Evolutionary conservation across 768 basidiomycete species (phyloP), one percentile per base, ranked within the genome.

Genomic region (Tulasnella sp.): DNA sequence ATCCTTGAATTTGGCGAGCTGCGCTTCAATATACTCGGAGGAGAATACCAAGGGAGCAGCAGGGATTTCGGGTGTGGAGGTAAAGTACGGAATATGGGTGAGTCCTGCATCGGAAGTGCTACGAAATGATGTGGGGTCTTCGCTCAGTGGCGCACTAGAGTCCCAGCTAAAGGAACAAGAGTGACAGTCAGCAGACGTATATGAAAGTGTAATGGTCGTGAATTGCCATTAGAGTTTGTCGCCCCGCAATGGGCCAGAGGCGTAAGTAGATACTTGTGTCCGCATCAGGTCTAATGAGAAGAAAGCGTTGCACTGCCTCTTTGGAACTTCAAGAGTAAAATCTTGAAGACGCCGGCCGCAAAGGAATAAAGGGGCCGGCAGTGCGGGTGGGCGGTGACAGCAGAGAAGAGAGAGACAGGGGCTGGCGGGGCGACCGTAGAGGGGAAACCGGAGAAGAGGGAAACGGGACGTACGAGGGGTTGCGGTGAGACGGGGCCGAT

Each of bases 21-120:
- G 51, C 8, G 34, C 51, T 39, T 53, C 51, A 39, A 53, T 32
- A 37, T 53, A 53, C 15, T 53, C 37, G 6, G 51, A 27, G 12
- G 51, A 25, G 51, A 41, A 41, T 17, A 53, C 51, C 35, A 53
- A 25, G 12, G 51, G 51, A 8, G 45, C 19, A 9, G 11, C 25
- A 46, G 41, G n/a, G 31, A 12, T 31, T 9, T 51, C 49, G 6
- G 51, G n/a, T 12, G 19, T 21, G 31, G 49, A 39, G 6, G 51
- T 39, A 39, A 53, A 53, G 6, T 39, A 27, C 7, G 51, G 51
- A 25, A 53, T 25, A n/a, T n/a, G n/a, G 11, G 35, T 40, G 23
- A 53, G 37, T 21, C 23, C 35, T 11, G 35, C 23, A 27, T 6
- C 27, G 19, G 5, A 19, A 23, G 5, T 19, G 19, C 15, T 23